A percentile compares a stretch with the other conserved stretches of the same genome.
These are phyloP conservation scores for Salvia sclarea DNA, from an alignment of 305 asterid genomes.

Conservation along the genomic window DNA sequence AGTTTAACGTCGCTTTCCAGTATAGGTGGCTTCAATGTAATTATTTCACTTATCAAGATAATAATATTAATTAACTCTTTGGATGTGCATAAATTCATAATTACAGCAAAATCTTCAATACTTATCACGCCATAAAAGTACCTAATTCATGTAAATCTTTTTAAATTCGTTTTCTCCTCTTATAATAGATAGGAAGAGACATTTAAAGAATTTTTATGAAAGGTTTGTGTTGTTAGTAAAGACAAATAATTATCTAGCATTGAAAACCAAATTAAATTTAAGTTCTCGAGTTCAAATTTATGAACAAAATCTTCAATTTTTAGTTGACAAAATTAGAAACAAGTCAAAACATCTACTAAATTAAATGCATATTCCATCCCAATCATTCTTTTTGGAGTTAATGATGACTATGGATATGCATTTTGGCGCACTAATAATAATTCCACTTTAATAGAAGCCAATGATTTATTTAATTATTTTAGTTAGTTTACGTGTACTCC, in stretches of 20 bases:
- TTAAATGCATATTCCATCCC: neutral
- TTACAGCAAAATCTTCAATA: neutral
- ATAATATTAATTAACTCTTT: conserved; percentile 1
- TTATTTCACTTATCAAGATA: neutral
- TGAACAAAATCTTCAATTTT: neutral
- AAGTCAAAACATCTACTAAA: neutral
- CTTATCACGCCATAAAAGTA: neutral
- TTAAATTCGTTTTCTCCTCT: no score
- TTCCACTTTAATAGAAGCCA: conserved; percentile 24
- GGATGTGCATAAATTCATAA: conserved; percentile 3
- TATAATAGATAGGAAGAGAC: no score
- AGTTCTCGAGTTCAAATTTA: neutral
- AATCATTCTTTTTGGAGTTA: neutral
- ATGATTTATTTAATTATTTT: no score
- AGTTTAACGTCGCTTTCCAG: neutral
- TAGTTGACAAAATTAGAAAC: neutral
- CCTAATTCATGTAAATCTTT: neutral
- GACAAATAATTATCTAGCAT: no score
- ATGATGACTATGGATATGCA: conserved; percentile 2
- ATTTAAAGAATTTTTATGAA: no score
- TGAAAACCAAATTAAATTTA: no score
- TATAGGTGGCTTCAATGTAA: neutral
- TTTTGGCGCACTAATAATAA: conserved; percentile 29
- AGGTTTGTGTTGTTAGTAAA: no score
- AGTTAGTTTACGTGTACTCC: conserved; percentile 8